These are phyloP conservation scores for Pseudocercospora vitis DNA, from an alignment of 2,329 filamentous ascomycete species.

Conservation along the genomic window DNA sequence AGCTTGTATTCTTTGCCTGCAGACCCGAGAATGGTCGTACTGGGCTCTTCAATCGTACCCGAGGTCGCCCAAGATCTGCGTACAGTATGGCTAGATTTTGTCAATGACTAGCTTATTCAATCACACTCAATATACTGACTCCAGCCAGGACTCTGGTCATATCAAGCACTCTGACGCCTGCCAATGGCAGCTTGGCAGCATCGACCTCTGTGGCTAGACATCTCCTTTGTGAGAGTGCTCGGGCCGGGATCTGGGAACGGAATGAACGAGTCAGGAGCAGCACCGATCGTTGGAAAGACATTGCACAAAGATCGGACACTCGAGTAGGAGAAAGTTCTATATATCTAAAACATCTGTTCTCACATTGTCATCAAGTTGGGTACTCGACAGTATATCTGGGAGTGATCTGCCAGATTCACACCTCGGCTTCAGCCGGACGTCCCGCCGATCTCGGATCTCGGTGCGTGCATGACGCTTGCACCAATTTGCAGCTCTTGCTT, in stretches of 20 bases:
- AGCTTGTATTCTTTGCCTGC: no score
- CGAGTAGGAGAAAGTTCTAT: background rate
- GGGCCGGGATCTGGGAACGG: slow-evolving; percentile 10
- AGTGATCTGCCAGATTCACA: background rate
- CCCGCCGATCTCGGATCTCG: background rate
- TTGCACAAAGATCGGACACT: slow-evolving; percentile 8
- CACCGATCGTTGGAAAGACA: slow-evolving; percentile 27
- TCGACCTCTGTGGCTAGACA: slow-evolving; percentile 46
- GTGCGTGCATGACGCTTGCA: slow-evolving; percentile 16
- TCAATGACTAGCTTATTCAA: slow-evolving; percentile 16
- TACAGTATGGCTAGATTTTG: slow-evolving; percentile 78
- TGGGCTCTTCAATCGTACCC: slow-evolving; percentile 63
- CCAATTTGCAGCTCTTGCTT: background rate
- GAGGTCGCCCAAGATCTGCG: slow-evolving; percentile 92
- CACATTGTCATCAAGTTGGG: background rate
- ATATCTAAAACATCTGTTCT: no score
- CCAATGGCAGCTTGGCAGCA: slow-evolving; percentile 64
- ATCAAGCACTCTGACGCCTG: slow-evolving; percentile 85
- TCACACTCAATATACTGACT: slow-evolving; percentile 50
- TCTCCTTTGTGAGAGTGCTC: slow-evolving; percentile 32
- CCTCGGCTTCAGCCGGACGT: background rate
- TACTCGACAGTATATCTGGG: slow-evolving; percentile 5
- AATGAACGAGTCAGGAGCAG: slow-evolving; percentile 22
- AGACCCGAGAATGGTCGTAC: slow-evolving; percentile 29
- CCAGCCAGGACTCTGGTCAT: slow-evolving; percentile 96